A percentile compares a stretch with the other conserved stretches of the same genome.
phyloP scores from a whole-genome alignment of 164 flowering plant species.

The Brasenia schreberi region DNA sequence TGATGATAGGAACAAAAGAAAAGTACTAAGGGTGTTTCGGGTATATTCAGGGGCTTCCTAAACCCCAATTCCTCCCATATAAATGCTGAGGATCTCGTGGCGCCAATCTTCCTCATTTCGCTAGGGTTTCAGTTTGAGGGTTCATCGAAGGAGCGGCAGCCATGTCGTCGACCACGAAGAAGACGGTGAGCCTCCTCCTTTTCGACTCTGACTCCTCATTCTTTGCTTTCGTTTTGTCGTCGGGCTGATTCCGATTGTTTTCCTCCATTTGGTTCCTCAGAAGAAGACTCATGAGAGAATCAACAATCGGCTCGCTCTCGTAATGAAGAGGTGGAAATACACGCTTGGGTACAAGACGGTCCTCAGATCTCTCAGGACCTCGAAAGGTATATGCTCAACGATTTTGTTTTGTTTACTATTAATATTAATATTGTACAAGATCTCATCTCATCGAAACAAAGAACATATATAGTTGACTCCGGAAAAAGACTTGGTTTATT shows the following conservation, averaged over 20 bases:
- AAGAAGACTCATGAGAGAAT: constrained; percentile 81
- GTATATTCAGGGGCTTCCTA: no score
- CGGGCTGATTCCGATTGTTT: not conserved
- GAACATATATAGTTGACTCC: no score
- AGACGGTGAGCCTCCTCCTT: not conserved
- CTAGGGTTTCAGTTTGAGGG: no score
- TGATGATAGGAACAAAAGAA: no score
- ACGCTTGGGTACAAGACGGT: constrained; percentile 22
- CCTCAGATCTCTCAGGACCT: constrained; percentile 13
- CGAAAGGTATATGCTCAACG: constrained; percentile 8
- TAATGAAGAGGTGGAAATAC: constrained; percentile 73
- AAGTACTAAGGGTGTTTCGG: no score
- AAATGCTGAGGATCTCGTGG: no score
- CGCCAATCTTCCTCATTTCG: no score
- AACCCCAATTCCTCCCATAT: no score
- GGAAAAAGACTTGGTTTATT: no score
- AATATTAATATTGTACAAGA: no score
- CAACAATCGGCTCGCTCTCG: constrained; percentile 70
- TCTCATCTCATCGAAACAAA: no score
- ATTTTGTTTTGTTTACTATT: not conserved
- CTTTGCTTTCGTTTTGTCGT: not conserved
- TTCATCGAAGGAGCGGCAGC: not conserved
- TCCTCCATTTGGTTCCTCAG: constrained; percentile 12
- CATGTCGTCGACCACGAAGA: not conserved
- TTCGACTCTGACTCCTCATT: not conserved